Evolutionary conservation across 2,329 filamentous ascomycete species (phyloP).

Genomic region (Pseudopyricularia cyperi): DNA sequence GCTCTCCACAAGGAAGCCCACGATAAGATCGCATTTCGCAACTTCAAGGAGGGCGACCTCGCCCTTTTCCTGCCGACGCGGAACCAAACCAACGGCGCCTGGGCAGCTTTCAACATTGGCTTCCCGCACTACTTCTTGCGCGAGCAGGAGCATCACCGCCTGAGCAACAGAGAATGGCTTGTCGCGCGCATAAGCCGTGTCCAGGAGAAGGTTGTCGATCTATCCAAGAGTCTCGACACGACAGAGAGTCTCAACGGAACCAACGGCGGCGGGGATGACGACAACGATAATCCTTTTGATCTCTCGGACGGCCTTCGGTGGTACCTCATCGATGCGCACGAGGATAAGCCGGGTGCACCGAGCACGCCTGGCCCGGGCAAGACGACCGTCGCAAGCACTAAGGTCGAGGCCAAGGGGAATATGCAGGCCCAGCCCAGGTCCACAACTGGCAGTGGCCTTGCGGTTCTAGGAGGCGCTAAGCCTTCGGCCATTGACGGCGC

Average conservation of each 20-base stretch:
- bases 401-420: conserved; percentile 74
- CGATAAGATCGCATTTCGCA: conserved; percentile 89
- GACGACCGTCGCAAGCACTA: conserved; percentile 78
- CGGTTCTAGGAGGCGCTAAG: conserved; percentile 20
- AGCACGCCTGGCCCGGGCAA: conserved; percentile 87
- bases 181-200: conserved; percentile 84
- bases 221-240: conserved; percentile 61
- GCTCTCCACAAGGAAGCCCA: conserved; percentile 71
- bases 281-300: conserved; percentile 95
- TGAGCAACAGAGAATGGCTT: conserved; percentile 86
- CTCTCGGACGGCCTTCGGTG: conserved; percentile 88
- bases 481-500: conserved; percentile 55
- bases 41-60: conserved; percentile 93
- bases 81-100: conserved; percentile 87
- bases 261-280: conserved; percentile 36
- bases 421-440: conserved; percentile 37
- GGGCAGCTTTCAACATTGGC: conserved; percentile 97
- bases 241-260: conserved; percentile 35
- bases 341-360: conserved; percentile 85
- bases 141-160: conserved; percentile 77
- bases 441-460: conserved; percentile 25
- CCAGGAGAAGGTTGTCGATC: conserved; percentile 84
- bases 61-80: conserved; percentile 88
- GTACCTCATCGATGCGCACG: conserved; percentile 87
- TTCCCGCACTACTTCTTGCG: conserved; percentile 95